A percentile compares a stretch with the other conserved stretches of the same genome.
phyloP scores from a whole-genome alignment of 2,329 filamentous ascomycete species.

The Fusarium sp. region DNA sequence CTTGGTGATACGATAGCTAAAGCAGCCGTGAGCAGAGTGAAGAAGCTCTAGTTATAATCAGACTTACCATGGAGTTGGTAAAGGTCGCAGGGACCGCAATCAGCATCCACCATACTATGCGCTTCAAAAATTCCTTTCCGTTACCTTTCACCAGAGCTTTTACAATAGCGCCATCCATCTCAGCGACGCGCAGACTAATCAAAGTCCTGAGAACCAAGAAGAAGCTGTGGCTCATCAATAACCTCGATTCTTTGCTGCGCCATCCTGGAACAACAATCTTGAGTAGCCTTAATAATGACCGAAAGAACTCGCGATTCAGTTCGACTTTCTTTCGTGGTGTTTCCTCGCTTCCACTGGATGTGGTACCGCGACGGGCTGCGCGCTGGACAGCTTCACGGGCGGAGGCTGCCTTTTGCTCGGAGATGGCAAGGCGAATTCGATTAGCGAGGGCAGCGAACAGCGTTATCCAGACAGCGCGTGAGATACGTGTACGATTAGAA shows the following conservation, averaged over 20 bases:
- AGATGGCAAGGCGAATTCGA: constrained; percentile 90
- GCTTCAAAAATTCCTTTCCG: constrained; percentile 87
- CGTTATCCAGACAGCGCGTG: constrained; percentile 84
- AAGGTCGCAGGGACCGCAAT: constrained; percentile 97
- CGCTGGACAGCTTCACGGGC: constrained; percentile 72
- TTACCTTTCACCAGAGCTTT: constrained; percentile 92
- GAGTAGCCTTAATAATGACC: constrained; percentile 80
- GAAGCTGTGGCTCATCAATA: constrained; percentile 91
- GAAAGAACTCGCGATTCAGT: constrained; percentile 85
- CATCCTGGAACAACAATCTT: constrained; percentile 92
- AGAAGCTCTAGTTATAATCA: not conserved
- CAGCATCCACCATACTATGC: constrained; percentile 98
- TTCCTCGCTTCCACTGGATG: constrained; percentile 53
- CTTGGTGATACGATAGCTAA: constrained; percentile 97
- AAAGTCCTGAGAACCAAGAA: constrained; percentile 92
- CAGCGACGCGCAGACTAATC: constrained; percentile 94
- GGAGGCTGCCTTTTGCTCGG: constrained; percentile 90
- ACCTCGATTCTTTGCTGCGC: constrained; percentile 86
- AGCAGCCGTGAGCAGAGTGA: constrained; percentile 15
- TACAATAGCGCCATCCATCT: constrained; percentile 93
- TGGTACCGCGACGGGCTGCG: constrained; percentile 62
- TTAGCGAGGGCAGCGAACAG: constrained; percentile 84
- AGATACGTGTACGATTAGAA: constrained; percentile 83
- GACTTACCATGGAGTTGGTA: constrained; percentile 94
- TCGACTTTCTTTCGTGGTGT: constrained; percentile 83